Evolutionary conservation across 148 eudicot genomes (phyloP).

Genomic region (Fagopyrum esculentum): DNA sequence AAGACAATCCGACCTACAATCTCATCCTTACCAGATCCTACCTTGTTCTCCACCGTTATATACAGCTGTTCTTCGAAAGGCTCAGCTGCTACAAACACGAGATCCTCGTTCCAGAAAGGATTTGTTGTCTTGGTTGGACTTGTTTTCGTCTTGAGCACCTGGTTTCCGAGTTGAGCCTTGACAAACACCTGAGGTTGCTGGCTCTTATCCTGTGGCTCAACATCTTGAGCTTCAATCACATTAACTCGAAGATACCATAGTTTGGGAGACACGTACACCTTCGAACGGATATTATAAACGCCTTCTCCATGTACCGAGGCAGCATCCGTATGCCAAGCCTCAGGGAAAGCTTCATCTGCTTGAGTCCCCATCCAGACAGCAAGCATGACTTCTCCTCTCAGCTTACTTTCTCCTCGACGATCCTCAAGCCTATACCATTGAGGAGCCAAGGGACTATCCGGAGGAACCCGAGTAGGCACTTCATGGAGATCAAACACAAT

Average conservation of each 20-base stretch:
- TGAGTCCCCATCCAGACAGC: constrained; percentile 50
- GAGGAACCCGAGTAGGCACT: constrained; percentile 37
- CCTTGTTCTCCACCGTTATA: constrained; percentile 31
- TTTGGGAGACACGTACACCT: constrained; percentile 37
- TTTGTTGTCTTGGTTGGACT: constrained; percentile 22
- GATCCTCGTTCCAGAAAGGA: constrained; percentile 41
- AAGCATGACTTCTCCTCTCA: constrained; percentile 37
- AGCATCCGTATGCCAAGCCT: constrained; percentile 46
- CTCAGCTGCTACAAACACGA: constrained; percentile 37
- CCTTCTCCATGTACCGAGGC: constrained; percentile 32
- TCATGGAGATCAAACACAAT: constrained; percentile 39
- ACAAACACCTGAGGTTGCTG: constrained; percentile 27
- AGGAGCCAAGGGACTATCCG: constrained; percentile 44
- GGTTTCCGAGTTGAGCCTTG: constrained; percentile 31
- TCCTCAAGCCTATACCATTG: constrained; percentile 42
- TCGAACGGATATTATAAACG: constrained; percentile 31
- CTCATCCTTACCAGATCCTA: constrained; percentile 27
- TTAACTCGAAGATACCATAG: constrained; percentile 41
- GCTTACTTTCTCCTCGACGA: constrained; percentile 29
- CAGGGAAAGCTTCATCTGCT: constrained; percentile 48
- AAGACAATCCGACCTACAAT: constrained; percentile 31
- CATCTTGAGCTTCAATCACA: constrained; percentile 41
- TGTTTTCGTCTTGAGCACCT: constrained; percentile 25
- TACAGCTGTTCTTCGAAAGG: constrained; percentile 34
- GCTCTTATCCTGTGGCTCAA: constrained; percentile 29